Conservation (phyloP, 768 basidiomycete genomes). For the Arthromyces matolae region DNA sequence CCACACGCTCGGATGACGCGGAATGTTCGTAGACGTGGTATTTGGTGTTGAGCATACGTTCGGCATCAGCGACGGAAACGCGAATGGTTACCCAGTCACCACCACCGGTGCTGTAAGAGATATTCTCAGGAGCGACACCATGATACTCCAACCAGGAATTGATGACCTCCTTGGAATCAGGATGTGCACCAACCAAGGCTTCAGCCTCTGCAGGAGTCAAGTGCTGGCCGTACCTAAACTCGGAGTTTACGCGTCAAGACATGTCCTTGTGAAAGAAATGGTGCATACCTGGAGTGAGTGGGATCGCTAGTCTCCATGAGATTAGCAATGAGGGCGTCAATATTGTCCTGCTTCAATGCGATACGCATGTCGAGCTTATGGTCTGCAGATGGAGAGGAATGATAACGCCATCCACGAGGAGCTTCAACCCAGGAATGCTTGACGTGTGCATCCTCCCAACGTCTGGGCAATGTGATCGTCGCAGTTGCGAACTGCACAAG, state of each 20-base stretch:
- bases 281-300: conserved; percentile 36
- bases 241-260: conserved; percentile 34
- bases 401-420: conserved; percentile 49
- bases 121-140: conserved; percentile 34
- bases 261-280: not conserved
- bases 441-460: conserved; percentile 45
- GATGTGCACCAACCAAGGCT: conserved; percentile 49
- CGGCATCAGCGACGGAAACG: conserved; percentile 53
- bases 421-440: conserved; percentile 52
- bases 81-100: conserved; percentile 56
- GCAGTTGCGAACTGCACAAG: conserved; percentile 34
- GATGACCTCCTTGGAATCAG: conserved; percentile 45
- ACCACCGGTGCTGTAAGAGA: conserved; percentile 38
- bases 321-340: conserved; percentile 46
- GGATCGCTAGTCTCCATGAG: conserved; percentile 60
- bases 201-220: conserved; percentile 57
- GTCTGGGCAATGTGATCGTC: conserved; percentile 37
- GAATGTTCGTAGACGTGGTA: conserved; percentile 56
- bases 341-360: conserved; percentile 50
- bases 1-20: conserved; percentile 42
- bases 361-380: conserved; percentile 51
- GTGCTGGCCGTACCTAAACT: no score
- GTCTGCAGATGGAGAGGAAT: conserved; percentile 41
- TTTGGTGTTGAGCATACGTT: conserved; percentile 57
- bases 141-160: conserved; percentile 54